These are phyloP conservation scores for Bryum argenteum DNA, from an alignment of 225 moss, liverwort and hornwort species.

Conservation along the genomic window DNA sequence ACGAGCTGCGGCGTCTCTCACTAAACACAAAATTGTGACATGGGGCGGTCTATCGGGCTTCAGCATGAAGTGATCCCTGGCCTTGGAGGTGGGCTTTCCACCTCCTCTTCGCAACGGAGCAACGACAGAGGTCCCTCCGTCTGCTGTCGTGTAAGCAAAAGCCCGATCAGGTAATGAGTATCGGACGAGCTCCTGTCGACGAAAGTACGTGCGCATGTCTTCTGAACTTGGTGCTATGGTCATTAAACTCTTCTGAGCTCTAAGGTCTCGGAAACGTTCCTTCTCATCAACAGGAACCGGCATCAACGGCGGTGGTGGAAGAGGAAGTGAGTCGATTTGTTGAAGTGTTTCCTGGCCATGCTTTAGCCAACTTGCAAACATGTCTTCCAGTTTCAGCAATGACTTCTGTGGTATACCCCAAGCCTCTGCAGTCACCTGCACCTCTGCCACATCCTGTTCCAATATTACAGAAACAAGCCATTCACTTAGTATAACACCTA, in stretches of 20 bases:
- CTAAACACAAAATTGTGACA: slow-evolving; percentile 83
- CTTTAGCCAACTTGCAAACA: slow-evolving; percentile 84
- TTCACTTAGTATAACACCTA: slow-evolving; percentile 20
- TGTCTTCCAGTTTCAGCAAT: slow-evolving; percentile 74
- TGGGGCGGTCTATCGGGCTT: slow-evolving; percentile 81
- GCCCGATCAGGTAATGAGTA: slow-evolving; percentile 78
- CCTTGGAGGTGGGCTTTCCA: slow-evolving; percentile 81
- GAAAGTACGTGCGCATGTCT: slow-evolving; percentile 80
- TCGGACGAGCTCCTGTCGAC: slow-evolving; percentile 70
- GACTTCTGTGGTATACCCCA: slow-evolving; percentile 82
- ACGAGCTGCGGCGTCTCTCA: slow-evolving; percentile 82
- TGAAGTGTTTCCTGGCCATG: slow-evolving; percentile 79
- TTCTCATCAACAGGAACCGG: slow-evolving; percentile 69
- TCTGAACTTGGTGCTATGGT: slow-evolving; percentile 77
- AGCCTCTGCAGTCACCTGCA: slow-evolving; percentile 63
- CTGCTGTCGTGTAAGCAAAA: slow-evolving; percentile 75
- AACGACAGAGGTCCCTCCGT: slow-evolving; percentile 77
- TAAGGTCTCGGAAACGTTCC: slow-evolving; percentile 77
- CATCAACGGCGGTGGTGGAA: slow-evolving; percentile 76
- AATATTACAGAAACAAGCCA: slow-evolving; percentile 24
- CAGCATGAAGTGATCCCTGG: slow-evolving; percentile 83
- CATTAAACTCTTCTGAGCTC: slow-evolving; percentile 80
- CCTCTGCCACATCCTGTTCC: slow-evolving; percentile 60
- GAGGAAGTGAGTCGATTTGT: slow-evolving; percentile 73
- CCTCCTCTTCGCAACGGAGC: slow-evolving; percentile 79